phyloP scores from a whole-genome alignment of 2,329 filamentous ascomycete species.

The Hymenoscyphus repandus region DNA sequence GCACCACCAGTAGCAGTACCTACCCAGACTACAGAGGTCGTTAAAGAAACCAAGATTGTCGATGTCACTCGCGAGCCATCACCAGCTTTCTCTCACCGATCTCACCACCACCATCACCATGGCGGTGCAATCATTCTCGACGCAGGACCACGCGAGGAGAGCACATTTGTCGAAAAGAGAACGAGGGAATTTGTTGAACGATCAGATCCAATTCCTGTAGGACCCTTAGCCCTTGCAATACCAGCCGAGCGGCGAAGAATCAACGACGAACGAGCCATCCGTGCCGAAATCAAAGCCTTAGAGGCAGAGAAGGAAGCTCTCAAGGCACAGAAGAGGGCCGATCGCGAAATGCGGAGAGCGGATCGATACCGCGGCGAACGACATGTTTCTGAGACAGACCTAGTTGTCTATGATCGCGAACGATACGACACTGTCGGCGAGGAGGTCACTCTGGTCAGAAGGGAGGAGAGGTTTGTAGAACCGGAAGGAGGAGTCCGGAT shows the following conservation, averaged over 20 bases:
- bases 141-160: slow-evolving; percentile 28
- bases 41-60: slow-evolving; percentile 42
- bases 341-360: slow-evolving; percentile 37
- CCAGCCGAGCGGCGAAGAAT: slow-evolving; percentile 31
- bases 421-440: slow-evolving; percentile 38
- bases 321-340: slow-evolving; percentile 49
- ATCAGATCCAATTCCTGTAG: slow-evolving; percentile 30
- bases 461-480: slow-evolving; percentile 50
- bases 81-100: slow-evolving; percentile 12
- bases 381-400: slow-evolving; percentile 52
- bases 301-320: slow-evolving; percentile 60
- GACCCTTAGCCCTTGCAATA: slow-evolving; percentile 39
- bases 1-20: slow-evolving; percentile 21
- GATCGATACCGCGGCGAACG: slow-evolving; percentile 52
- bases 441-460: slow-evolving; percentile 45
- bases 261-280: slow-evolving; percentile 52
- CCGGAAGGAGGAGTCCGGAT: slow-evolving; percentile 61
- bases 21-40: slow-evolving; percentile 33
- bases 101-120: slow-evolving; percentile 29
- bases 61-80: slow-evolving; percentile 18
- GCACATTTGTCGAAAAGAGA: slow-evolving; percentile 19
- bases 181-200: slow-evolving; percentile 22
- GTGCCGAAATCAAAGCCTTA: slow-evolving; percentile 65
- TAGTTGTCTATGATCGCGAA: slow-evolving; percentile 58
- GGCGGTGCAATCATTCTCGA: slow-evolving; percentile 39